These are phyloP conservation scores for Monilinia laxa DNA, from an alignment of 2,329 filamentous ascomycete genomes.

Conservation along the genomic window DNA sequence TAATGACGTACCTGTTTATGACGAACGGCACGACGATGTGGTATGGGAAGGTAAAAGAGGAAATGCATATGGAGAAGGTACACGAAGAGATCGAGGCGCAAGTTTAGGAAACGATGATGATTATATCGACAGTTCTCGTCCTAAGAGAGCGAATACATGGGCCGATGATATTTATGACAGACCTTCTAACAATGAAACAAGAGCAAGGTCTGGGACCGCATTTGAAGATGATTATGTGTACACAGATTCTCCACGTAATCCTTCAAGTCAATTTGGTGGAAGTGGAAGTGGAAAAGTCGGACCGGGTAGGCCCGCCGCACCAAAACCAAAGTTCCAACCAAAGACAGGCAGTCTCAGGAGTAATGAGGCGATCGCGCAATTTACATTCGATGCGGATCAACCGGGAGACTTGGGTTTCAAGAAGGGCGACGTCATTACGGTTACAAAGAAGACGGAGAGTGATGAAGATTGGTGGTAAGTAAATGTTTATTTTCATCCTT, in stretches of 20 bases:
- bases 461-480: conserved; percentile 90
- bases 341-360: conserved; percentile 57
- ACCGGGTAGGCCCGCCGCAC: conserved; percentile 78
- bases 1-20: conserved; percentile 90
- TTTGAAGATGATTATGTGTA: conserved; percentile 55
- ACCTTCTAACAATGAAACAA: conserved; percentile 42
- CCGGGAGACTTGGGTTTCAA: conserved; percentile 92
- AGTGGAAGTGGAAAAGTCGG: conserved; percentile 48
- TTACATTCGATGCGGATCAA: conserved; percentile 92
- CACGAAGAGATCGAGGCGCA: conserved; percentile 51
- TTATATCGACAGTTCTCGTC: conserved; percentile 54
- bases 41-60: conserved; percentile 79
- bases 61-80: conserved; percentile 67
- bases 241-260: conserved; percentile 48
- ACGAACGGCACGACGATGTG: conserved; percentile 76
- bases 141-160: conserved; percentile 68
- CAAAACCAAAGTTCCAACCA: conserved; percentile 78
- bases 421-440: conserved; percentile 95
- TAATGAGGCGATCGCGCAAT: conserved; percentile 88
- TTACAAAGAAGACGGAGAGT: conserved; percentile 90
- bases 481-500: conserved; percentile 31
- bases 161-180: conserved; percentile 73
- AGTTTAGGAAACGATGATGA: conserved; percentile 41
- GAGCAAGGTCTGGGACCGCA: conserved; percentile 39
- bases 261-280: conserved; percentile 31